phyloP scores from a whole-genome alignment of 192 early-diverging fungal species.

The Helicostylum pulchrum region DNA sequence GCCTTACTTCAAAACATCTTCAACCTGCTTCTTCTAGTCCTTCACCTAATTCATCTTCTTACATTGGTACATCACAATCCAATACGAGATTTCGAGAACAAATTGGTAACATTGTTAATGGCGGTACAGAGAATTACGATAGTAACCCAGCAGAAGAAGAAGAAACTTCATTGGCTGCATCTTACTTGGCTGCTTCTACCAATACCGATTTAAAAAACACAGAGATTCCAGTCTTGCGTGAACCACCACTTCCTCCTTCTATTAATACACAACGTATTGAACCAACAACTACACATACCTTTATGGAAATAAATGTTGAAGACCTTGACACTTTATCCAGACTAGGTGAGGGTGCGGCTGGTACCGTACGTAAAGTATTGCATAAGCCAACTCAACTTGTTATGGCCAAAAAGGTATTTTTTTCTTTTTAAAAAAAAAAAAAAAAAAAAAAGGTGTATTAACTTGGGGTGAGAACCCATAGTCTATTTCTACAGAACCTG shows the following conservation, averaged over 20 bases:
- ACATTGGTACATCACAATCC: constrained; percentile 3
- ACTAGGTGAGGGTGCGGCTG: constrained; percentile 86
- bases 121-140: background rate
- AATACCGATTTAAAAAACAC: background rate
- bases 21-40: background rate
- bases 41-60: background rate
- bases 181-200: background rate
- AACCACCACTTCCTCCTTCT: background rate
- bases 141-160: constrained; percentile 9
- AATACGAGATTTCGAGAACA: constrained; percentile 16
- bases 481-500: constrained; percentile 62
- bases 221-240: constrained; percentile 5
- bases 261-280: background rate
- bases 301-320: constrained; percentile 44
- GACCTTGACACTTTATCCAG: constrained; percentile 74
- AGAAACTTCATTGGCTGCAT: constrained; percentile 15
- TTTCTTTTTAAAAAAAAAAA: background rate
- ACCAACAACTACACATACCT: constrained; percentile 1
- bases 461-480: constrained; percentile 8
- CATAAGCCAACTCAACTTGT: constrained; percentile 70
- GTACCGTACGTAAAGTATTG: constrained; percentile 85
- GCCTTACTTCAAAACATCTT: constrained; percentile 1
- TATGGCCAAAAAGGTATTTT: constrained; percentile 90
- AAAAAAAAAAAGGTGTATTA: background rate
- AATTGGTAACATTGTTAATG: constrained; percentile 23